Evolutionary conservation across 208 protist species (phyloP), one percentile per base, ranked within the genome.

Genomic region (Tetramitus jugosus): DNA sequence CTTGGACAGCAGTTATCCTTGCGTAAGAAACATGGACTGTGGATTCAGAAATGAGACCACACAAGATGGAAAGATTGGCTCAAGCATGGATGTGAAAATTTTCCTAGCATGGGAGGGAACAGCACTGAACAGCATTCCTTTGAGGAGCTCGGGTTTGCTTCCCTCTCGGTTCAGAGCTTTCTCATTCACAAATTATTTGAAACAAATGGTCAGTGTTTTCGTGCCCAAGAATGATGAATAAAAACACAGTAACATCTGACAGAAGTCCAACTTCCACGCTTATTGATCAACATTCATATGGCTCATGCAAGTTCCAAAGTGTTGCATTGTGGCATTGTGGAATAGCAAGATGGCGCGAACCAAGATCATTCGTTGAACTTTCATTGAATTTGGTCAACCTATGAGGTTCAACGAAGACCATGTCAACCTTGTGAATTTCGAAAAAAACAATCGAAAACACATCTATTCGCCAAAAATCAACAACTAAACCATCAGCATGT

Each of bases 401-500:
- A n/a, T n/a, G n/a, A n/a, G n/a, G n/a, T n/a, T n/a, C n/a, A n/a
- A n/a, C n/a, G n/a, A n/a, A n/a, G n/a, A n/a, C n/a, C 49, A 56
- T 20, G 10, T 56, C 20, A 26, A 20, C 10, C 10, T 26, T 26
- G 49, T 56, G 49, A 56, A 56, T 56, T 56, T 56, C 20, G 20
- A 56, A 56, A 20, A 56, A 56, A 56, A 56, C 49, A 10, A 56
- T 20, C 49, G 49, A 10, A 10, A 56, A 20, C 10, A 56, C 20
- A 56, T 56, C n/a, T n/a, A n/a, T n/a, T n/a, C n/a, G n/a, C n/a
- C n/a, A n/a, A n/a, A n/a, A n/a, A n/a, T n/a, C n/a, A n/a, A n/a
- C n/a, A n/a, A n/a, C n/a, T n/a, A n/a, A n/a, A 56, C 20, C 49
- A 56, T 20, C 10, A 31, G 26, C 3, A 87, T 89, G 86, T 69